A percentile compares a stretch with the other conserved stretches of the same genome.
These are phyloP conservation scores for Dioscorea alata DNA, from an alignment of 106 monocot species.

Conservation along the genomic window DNA sequence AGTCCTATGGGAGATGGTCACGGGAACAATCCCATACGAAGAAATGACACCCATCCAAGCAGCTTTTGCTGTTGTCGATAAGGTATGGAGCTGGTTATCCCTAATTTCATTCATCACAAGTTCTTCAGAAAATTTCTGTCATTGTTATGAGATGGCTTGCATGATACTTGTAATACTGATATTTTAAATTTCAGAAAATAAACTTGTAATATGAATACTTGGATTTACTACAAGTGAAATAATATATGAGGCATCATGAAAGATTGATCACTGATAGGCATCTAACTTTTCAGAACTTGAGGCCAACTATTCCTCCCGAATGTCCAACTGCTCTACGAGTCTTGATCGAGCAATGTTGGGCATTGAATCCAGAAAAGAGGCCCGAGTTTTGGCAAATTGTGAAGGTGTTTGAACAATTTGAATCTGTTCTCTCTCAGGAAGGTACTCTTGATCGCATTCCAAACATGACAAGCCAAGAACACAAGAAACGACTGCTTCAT, in stretches of 20 bases:
- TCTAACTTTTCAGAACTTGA: constrained; percentile 43
- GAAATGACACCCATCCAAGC: constrained; percentile 52
- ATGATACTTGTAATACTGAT: neutral
- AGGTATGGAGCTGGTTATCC: constrained; percentile 19
- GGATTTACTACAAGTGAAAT: too few species aligned
- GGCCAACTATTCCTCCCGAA: constrained; percentile 43
- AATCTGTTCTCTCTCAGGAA: constrained; percentile 31
- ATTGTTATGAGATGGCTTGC: neutral
- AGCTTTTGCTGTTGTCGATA: constrained; percentile 59
- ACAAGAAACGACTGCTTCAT: constrained; percentile 29
- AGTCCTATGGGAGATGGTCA: constrained; percentile 63
- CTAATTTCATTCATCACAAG: neutral
- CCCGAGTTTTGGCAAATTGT: constrained; percentile 74
- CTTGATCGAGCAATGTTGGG: constrained; percentile 69
- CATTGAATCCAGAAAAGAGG: constrained; percentile 50
- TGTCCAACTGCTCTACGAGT: constrained; percentile 35
- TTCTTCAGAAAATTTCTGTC: neutral
- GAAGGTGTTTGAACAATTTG: constrained; percentile 61
- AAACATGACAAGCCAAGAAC: constrained; percentile 27
- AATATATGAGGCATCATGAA: too few species aligned
- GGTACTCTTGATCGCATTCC: constrained; percentile 29
- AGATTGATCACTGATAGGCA: too few species aligned
- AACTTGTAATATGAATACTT: too few species aligned
- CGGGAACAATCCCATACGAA: constrained; percentile 54
- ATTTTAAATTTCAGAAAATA: too few species aligned